Evolutionary conservation across 1,284 basidiomycete species (phyloP).

Genomic region (Boletus holoroseus): DNA sequence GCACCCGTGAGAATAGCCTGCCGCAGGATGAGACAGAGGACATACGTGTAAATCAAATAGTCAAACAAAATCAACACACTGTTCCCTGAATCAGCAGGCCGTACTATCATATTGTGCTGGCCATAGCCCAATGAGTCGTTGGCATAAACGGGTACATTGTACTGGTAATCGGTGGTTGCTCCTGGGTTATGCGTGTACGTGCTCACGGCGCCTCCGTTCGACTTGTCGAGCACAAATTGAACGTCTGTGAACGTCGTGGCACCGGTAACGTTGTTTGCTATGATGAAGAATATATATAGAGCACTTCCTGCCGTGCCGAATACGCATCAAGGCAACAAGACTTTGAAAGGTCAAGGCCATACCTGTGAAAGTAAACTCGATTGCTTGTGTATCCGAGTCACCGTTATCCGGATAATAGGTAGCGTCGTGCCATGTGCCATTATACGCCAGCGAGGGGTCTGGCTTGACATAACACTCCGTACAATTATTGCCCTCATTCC

Average conservation of each 20-base stretch:
- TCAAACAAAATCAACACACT: slow-evolving; percentile 15
- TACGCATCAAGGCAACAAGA: not conserved
- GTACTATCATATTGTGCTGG: slow-evolving; percentile 11
- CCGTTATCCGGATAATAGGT: not conserved
- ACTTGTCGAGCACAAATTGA: slow-evolving; percentile 13
- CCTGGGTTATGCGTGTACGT: not conserved
- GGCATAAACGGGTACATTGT: slow-evolving; percentile 18
- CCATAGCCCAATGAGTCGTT: slow-evolving; percentile 9
- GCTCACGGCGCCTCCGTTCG: not conserved
- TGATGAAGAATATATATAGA: slow-evolving; percentile 22
- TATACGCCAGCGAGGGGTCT: slow-evolving; percentile 2
- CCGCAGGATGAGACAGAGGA: not conserved
- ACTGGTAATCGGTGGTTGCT: slow-evolving; percentile 6
- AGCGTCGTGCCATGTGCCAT: slow-evolving; percentile 22
- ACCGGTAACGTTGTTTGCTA: slow-evolving; percentile 3
- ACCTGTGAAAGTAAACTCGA: slow-evolving; percentile 19
- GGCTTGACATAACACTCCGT: not conserved
- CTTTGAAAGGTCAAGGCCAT: not conserved
- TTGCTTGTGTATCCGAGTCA: not conserved
- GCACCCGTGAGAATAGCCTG: not conserved
- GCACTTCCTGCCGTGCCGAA: slow-evolving; percentile 11
- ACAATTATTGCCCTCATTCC: slow-evolving; percentile 5
- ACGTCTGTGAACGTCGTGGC: slow-evolving; percentile 5
- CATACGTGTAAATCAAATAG: slow-evolving; percentile 18
- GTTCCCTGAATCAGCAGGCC: not conserved